Percentiles rank a stretch among this genome's conserved stretches.
Evolutionary conservation across 2,329 filamentous ascomycete species (phyloP).

Genomic region (Aphanocladium album): DNA sequence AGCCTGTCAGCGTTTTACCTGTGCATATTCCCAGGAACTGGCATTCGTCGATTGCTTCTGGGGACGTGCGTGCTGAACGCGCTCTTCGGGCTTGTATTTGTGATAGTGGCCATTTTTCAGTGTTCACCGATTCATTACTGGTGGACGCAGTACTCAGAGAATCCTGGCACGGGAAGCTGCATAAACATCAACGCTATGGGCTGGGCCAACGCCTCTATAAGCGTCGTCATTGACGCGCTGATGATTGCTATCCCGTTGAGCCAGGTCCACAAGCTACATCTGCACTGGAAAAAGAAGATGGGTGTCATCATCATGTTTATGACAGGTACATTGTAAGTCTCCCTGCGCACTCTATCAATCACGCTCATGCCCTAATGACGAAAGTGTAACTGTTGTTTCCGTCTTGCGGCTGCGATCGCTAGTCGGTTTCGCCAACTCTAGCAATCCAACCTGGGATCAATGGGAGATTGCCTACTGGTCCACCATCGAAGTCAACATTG

Average conservation of each 20-base stretch:
- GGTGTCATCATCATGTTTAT: conserved; percentile 47
- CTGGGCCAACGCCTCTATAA: conserved; percentile 48
- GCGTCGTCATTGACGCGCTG: conserved; percentile 47
- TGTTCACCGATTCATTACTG: conserved; percentile 46
- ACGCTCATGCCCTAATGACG: not conserved
- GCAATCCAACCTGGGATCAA: conserved; percentile 20
- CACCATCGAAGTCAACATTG: conserved; percentile 20
- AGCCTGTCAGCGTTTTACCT: conserved; percentile 52
- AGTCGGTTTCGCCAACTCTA: conserved; percentile 16
- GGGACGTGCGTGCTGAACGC: conserved; percentile 36
- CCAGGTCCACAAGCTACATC: conserved; percentile 35
- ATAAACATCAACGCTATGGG: conserved; percentile 43
- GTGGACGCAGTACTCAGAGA: conserved; percentile 49
- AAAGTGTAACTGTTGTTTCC: conserved; percentile 19
- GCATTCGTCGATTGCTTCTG: conserved; percentile 37
- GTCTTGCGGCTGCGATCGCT: conserved; percentile 18
- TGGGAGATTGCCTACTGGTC: conserved; percentile 19
- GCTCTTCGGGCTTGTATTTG: conserved; percentile 36
- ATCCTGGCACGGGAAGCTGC: conserved; percentile 39
- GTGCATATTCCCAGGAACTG: conserved; percentile 43
- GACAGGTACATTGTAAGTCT: conserved; percentile 41
- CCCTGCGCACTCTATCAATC: not conserved
- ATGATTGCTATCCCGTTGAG: conserved; percentile 47
- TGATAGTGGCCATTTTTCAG: conserved; percentile 42
- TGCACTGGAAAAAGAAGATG: conserved; percentile 45